phyloP scores from a whole-genome alignment of 2,329 filamentous ascomycete genomes.

The Nemania abortiva region DNA sequence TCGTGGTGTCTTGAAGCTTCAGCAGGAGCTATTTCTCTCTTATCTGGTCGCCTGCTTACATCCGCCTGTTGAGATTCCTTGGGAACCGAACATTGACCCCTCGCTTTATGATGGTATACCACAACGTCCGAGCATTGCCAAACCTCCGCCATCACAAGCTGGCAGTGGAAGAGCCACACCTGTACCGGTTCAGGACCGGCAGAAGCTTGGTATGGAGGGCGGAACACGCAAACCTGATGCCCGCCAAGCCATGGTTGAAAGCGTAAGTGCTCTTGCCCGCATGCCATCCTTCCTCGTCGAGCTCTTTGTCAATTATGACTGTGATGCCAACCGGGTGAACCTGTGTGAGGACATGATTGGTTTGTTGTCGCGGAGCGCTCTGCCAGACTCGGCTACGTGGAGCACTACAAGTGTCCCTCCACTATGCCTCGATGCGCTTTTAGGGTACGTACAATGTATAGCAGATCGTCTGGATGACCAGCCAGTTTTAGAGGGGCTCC shows the following conservation, averaged over 20 bases:
- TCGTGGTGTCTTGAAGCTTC: constrained; percentile 88
- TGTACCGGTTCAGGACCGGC: constrained; percentile 90
- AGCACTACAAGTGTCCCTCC: constrained; percentile 98
- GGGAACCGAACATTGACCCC: constrained; percentile 90
- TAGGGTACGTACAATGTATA: constrained; percentile 92
- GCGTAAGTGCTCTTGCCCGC: constrained; percentile 87
- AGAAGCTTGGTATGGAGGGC: constrained; percentile 92
- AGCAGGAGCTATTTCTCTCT: constrained; percentile 95
- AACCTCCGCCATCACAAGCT: constrained; percentile 77
- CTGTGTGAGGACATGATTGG: constrained; percentile 96
- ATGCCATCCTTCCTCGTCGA: constrained; percentile 97
- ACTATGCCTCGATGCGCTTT: constrained; percentile 88
- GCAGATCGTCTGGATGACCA: constrained; percentile 84
- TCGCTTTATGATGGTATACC: constrained; percentile 93
- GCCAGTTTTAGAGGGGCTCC: constrained; percentile 72
- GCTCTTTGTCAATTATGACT: constrained; percentile 98
- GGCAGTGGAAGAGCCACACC: constrained; percentile 88
- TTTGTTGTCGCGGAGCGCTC: constrained; percentile 89
- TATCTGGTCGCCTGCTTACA: constrained; percentile 95
- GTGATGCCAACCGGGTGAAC: constrained; percentile 89
- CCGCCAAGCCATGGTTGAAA: constrained; percentile 98
- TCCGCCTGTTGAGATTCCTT: constrained; percentile 92
- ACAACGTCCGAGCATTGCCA: constrained; percentile 87
- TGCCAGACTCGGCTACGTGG: constrained; percentile 98
- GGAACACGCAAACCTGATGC: constrained; percentile 93